Evolutionary conservation across 129 eudicot genomes (phyloP).

Genomic region (Smallanthus sonchifolius): DNA sequence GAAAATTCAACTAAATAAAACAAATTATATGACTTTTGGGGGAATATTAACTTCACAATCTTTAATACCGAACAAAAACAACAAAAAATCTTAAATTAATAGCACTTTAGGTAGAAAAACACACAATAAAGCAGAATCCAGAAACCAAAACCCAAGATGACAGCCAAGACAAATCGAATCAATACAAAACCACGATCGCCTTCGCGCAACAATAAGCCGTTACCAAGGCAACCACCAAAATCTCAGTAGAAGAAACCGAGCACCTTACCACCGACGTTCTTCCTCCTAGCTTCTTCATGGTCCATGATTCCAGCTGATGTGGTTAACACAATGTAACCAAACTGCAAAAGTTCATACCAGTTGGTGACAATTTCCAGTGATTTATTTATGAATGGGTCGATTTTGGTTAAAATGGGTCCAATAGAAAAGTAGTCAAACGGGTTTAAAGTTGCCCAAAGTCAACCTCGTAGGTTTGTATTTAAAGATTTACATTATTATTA

Average conservation of each 20-base stretch:
- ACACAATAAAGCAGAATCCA: background rate
- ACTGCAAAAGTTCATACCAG: slow-evolving; percentile 31
- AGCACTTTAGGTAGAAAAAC: background rate
- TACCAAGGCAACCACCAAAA: background rate
- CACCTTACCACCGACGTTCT: slow-evolving; percentile 72
- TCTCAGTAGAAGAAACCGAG: slow-evolving; percentile 62
- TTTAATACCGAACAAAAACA: background rate
- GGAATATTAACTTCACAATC: background rate
- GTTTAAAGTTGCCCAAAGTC: background rate
- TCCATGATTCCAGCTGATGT: slow-evolving; percentile 82
- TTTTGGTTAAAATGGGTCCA: background rate
- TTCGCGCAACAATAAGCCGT: background rate
- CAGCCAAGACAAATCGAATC: background rate
- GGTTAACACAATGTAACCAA: slow-evolving; percentile 62
- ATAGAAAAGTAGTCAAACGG: background rate
- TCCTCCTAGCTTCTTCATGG: slow-evolving; percentile 72
- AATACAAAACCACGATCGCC: slow-evolving; percentile 16
- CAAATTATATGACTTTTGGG: background rate
- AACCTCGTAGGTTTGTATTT: background rate
- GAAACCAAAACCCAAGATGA: background rate
- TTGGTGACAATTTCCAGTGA: background rate
- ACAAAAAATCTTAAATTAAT: background rate
- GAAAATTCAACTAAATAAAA: background rate
- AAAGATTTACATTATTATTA: background rate
- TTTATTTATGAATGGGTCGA: background rate